These are phyloP conservation scores for Ascochyta rabiei DNA, from an alignment of 2,329 filamentous ascomycete species.

Conservation along the genomic window DNA sequence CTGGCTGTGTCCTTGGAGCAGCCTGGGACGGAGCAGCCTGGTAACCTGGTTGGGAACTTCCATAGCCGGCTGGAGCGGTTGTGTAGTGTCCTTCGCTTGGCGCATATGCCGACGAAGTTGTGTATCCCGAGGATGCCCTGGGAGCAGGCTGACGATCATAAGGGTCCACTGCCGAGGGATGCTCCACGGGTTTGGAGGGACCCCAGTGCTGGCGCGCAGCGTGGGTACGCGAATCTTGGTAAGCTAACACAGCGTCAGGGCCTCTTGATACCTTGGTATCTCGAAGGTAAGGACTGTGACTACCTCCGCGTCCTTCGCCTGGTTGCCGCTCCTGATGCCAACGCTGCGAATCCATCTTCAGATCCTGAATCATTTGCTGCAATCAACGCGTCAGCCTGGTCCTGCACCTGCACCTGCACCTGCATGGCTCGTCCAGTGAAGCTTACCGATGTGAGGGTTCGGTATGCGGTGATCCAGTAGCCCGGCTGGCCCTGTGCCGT, in stretches of 20 bases:
- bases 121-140: conserved; percentile 9
- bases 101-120: conserved; percentile 13
- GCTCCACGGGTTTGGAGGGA: conserved; percentile 40
- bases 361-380: conserved; percentile 57
- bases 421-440: not conserved
- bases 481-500: conserved; percentile 50
- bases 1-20: conserved; percentile 41
- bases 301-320: conserved; percentile 55
- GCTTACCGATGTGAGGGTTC: conserved; percentile 57
- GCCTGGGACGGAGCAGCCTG: conserved; percentile 30
- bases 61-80: conserved; percentile 37
- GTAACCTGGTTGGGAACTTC: conserved; percentile 34
- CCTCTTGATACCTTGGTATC: conserved; percentile 51
- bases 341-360: conserved; percentile 55
- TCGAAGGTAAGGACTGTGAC: conserved; percentile 47
- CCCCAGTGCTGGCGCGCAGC: conserved; percentile 51
- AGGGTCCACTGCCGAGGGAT: conserved; percentile 23
- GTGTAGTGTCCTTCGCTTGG: conserved; percentile 43
- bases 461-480: conserved; percentile 60
- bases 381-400: conserved; percentile 25
- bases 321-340: conserved; percentile 49
- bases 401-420: not conserved
- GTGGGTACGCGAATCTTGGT: conserved; percentile 52
- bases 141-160: conserved; percentile 14
- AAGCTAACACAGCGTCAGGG: conserved; percentile 54